Evolutionary conservation across 495 filamentous ascomycete species (phyloP).

Genomic region (Neurospora africana): DNA sequence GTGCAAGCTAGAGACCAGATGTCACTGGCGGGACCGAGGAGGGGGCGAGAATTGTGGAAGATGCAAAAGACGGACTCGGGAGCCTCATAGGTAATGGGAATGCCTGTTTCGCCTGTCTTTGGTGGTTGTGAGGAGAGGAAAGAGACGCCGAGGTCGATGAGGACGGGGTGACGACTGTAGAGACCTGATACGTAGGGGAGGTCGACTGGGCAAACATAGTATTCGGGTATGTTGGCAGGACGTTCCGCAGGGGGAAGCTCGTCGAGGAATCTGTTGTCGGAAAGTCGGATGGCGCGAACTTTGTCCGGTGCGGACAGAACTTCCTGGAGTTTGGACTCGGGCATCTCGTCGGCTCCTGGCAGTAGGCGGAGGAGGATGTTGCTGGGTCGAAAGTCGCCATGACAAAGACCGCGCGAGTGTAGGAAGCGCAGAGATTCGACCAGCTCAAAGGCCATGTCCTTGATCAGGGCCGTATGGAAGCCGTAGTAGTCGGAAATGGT

Average conservation of each 20-base stretch:
- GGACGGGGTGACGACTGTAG: slow-evolving; percentile 7
- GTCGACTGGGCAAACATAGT: slow-evolving; percentile 3
- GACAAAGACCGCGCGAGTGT: not conserved
- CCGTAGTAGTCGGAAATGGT: not conserved
- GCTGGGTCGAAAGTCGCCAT: not conserved
- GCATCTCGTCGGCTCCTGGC: slow-evolving; percentile 16
- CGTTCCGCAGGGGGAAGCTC: not conserved
- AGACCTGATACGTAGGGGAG: not conserved
- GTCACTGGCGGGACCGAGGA: slow-evolving; percentile 9
- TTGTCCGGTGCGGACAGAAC: slow-evolving; percentile 5
- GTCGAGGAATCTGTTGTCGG: not conserved
- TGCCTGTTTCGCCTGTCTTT: not conserved
- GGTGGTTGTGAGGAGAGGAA: slow-evolving; percentile 4
- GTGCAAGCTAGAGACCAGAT: slow-evolving; percentile 20
- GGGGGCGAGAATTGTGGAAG: not conserved
- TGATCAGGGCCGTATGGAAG: not conserved
- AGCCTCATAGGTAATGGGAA: slow-evolving; percentile 9
- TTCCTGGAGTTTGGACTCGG: slow-evolving; percentile 3
- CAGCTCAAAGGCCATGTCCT: not conserved
- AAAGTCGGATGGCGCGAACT: not conserved
- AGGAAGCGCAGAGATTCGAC: not conserved
- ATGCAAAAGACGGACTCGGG: slow-evolving; percentile 13
- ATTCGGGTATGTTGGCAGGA: slow-evolving; percentile 4
- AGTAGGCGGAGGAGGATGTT: slow-evolving; percentile 3
- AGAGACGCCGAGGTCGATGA: slow-evolving; percentile 22